These are phyloP conservation scores for Cyberlindnera sargentensis DNA, from an alignment of 805 yeast species.

Conservation along the genomic window DNA sequence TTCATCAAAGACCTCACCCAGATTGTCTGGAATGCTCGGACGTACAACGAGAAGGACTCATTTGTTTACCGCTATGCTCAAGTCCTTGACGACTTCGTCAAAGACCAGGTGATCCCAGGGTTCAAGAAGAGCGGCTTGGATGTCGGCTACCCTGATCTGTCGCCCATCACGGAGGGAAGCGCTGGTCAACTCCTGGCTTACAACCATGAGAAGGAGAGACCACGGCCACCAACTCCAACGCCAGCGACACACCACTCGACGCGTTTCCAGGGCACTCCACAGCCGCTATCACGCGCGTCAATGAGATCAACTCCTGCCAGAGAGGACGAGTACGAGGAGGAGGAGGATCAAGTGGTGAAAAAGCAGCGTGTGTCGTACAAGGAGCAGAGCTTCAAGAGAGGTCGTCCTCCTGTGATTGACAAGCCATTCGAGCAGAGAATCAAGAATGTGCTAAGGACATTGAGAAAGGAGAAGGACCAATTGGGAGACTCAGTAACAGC, in stretches of 20 bases:
- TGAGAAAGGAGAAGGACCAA: constrained; percentile 64
- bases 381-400: constrained; percentile 46
- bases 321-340: constrained; percentile 11
- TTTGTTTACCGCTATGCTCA: constrained; percentile 62
- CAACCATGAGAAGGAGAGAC: constrained; percentile 5
- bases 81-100: constrained; percentile 35
- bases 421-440: constrained; percentile 89
- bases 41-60: constrained; percentile 68
- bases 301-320: constrained; percentile 9
- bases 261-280: not conserved
- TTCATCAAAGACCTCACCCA: constrained; percentile 76
- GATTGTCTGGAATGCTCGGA: constrained; percentile 85
- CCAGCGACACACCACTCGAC: not conserved
- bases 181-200: constrained; percentile 18
- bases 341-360: constrained; percentile 5
- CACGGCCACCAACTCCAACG: constrained; percentile 3
- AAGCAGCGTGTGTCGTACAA: constrained; percentile 9
- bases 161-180: constrained; percentile 13
- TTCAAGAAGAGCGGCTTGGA: constrained; percentile 27
- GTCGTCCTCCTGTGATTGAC: constrained; percentile 87
- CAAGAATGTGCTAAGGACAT: constrained; percentile 73
- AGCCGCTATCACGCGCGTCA: constrained; percentile 1
- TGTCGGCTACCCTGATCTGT: constrained; percentile 33
- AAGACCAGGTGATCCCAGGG: constrained; percentile 29
- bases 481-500: constrained; percentile 45